A percentile compares a stretch with the other conserved stretches of the same genome.
Conservation (phyloP, 441 rosid species). For the Caryocar brasiliense region DNA sequence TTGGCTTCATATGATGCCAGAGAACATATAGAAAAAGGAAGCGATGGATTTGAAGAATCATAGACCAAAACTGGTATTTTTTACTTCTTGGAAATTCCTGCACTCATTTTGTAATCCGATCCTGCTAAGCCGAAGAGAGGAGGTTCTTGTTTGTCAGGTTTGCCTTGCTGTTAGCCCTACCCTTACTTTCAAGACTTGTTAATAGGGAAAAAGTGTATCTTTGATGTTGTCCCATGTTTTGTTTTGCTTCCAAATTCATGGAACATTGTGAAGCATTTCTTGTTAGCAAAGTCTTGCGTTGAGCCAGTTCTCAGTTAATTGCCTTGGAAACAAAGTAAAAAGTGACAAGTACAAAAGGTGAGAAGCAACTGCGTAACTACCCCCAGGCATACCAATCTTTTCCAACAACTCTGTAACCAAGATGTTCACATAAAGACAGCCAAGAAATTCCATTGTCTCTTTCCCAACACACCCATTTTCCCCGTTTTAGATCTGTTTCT, state of each 20-base stretch:
- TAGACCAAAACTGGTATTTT: slow-evolving; percentile 9
- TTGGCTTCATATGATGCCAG: slow-evolving; percentile 7
- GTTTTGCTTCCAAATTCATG: slow-evolving; percentile 11
- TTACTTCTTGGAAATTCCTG: slow-evolving; percentile 1
- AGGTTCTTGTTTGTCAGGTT: neutral
- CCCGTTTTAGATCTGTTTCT: too few relatives aligned
- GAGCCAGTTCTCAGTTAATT: neutral
- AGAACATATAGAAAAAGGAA: neutral
- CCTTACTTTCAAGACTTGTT: slow-evolving; percentile 10
- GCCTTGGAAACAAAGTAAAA: neutral
- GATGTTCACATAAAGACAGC: too few relatives aligned
- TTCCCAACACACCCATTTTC: too few relatives aligned
- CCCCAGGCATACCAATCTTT: too few relatives aligned
- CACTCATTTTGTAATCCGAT: slow-evolving; percentile 25
- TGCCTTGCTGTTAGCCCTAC: slow-evolving; percentile 8
- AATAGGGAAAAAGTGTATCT: slow-evolving; percentile 3
- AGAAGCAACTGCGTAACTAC: too few relatives aligned
- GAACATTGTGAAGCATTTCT: slow-evolving; percentile 23
- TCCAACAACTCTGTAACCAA: too few relatives aligned
- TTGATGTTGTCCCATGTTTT: neutral
- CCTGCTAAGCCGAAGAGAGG: slow-evolving; percentile 8
- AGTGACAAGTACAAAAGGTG: neutral
- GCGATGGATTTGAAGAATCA: slow-evolving; percentile 1
- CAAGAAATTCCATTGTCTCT: too few relatives aligned
- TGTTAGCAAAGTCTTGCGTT: slow-evolving; percentile 10